Evolutionary conservation across 1,139 yeast species (phyloP).

Genomic region (Pichia sp.): DNA sequence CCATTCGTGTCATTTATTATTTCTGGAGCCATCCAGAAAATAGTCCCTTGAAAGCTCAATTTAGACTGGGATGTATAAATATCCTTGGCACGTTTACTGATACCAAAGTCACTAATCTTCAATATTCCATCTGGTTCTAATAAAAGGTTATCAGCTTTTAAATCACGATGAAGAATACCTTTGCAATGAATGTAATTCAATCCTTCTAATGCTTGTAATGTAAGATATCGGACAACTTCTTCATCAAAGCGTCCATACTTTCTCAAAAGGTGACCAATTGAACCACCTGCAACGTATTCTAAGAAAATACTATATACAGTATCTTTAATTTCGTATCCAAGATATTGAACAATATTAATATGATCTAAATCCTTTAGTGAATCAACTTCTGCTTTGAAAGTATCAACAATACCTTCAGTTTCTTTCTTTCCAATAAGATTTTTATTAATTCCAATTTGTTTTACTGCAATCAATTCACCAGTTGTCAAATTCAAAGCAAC

Average conservation of each 20-base stretch:
- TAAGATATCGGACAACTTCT: conserved; percentile 60
- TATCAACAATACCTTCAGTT: conserved; percentile 57
- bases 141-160: conserved; percentile 89
- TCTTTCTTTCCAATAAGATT: conserved; percentile 36
- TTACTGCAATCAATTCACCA: conserved; percentile 98
- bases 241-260: conserved; percentile 85
- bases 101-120: conserved; percentile 95
- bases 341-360: conserved; percentile 85
- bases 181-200: conserved; percentile 75
- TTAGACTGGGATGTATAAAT: conserved; percentile 88
- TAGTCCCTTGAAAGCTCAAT: conserved; percentile 93
- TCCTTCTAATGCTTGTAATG: conserved; percentile 77
- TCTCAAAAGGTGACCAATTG: conserved; percentile 80
- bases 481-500: conserved; percentile 91
- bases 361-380: conserved; percentile 94
- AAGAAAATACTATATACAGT: conserved; percentile 76
- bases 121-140: conserved; percentile 90
- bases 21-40: conserved; percentile 99
- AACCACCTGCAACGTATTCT: conserved; percentile 97
- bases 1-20: conserved; percentile 74
- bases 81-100: conserved; percentile 80
- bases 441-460: conserved; percentile 72
- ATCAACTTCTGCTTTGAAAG: conserved; percentile 84
- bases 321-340: conserved; percentile 80
- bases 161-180: conserved; percentile 89